Base-by-base conservation (phyloP, 257 asterid genomes). In the Solanum sparsipilum region DNA sequence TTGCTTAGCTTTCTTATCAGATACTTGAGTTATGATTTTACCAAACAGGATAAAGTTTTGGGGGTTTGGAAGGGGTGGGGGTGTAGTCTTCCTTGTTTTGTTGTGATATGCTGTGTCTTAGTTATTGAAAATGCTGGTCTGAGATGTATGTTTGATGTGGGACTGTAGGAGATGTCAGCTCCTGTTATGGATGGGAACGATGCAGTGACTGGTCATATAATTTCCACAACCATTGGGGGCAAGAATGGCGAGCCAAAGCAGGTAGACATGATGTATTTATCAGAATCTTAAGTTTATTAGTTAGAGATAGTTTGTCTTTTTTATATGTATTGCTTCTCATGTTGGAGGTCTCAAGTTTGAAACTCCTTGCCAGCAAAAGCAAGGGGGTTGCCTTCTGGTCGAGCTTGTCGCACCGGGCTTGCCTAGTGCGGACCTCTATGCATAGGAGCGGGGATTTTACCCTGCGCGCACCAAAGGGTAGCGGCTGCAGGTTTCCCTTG, bases 181-280 rank as follows among this genome's bases (percentile, higher is more conserved):
- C 92, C 95, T 87, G 93, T 93, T 71, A 90, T 94, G 93, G 96
- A 94, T 87, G 95, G 92, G 78, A 94, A 92, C 44, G 97, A 91
- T 75, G 93, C 96, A 3, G 95, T 96, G 27, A 96, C 98, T 13
- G 99, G 99, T 78, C 98, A 96, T 91, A 95, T 96, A 90, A 96
- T 96, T 89, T 95, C 98, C 38, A 94, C 98, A 84, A 95, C 98
- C 87, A 95, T 96, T 70, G 99, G 99, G 84, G 98, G 99, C 86
- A 96, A 95, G 93, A 94, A 96, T 93, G 99, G 98, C 91, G 98
- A 96, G 86, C 99, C 98, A 38, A 96, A 96, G 94, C 98, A 93
- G 98, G 99, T 96, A 84, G 86, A 79, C 31, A 11, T n/a, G 48
- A 63, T 39, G 34, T 48, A 29, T 68, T 52, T 76, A 78, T 81